Percentiles rank a stretch among this genome's conserved stretches.
These are phyloP conservation scores for Colletotrichum camelliae DNA, from an alignment of 2,329 filamentous ascomycete genomes.

Conservation along the genomic window DNA sequence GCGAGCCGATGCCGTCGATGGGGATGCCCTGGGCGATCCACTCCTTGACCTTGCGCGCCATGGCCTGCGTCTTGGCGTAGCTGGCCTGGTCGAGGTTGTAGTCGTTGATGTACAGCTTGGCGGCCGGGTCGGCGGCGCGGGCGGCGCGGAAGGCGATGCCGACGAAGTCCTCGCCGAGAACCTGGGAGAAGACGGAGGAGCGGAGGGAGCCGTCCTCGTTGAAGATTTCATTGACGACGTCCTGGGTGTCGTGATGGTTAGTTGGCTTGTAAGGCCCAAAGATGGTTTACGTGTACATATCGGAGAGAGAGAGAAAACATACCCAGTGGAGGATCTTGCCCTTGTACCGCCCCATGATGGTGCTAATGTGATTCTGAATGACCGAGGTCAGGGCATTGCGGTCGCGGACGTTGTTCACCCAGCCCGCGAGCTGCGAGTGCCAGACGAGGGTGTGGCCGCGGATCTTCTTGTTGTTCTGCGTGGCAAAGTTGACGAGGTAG, in stretches of 20 bases:
- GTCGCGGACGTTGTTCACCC: constrained; percentile 63
- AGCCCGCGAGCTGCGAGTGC: constrained; percentile 64
- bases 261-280: neutral
- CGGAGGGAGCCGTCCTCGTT: constrained; percentile 66
- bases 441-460: constrained; percentile 72
- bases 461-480: constrained; percentile 59
- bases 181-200: constrained; percentile 66
- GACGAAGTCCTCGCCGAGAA: constrained; percentile 74
- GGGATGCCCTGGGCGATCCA: constrained; percentile 67
- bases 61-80: constrained; percentile 62
- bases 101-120: constrained; percentile 80
- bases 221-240: constrained; percentile 71
- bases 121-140: constrained; percentile 67
- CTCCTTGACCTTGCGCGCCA: constrained; percentile 65
- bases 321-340: constrained; percentile 67
- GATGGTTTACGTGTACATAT: neutral
- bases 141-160: constrained; percentile 74
- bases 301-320: neutral
- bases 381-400: constrained; percentile 56
- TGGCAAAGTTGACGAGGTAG: constrained; percentile 64
- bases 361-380: constrained; percentile 65
- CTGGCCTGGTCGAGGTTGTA: constrained; percentile 68
- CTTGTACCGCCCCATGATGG: constrained; percentile 63
- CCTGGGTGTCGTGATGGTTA: constrained; percentile 31
- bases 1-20: constrained; percentile 69